A percentile compares a stretch with the other conserved stretches of the same genome.
Conservation (phyloP, 257 asterid species). For the Scutellaria galericulata region DNA sequence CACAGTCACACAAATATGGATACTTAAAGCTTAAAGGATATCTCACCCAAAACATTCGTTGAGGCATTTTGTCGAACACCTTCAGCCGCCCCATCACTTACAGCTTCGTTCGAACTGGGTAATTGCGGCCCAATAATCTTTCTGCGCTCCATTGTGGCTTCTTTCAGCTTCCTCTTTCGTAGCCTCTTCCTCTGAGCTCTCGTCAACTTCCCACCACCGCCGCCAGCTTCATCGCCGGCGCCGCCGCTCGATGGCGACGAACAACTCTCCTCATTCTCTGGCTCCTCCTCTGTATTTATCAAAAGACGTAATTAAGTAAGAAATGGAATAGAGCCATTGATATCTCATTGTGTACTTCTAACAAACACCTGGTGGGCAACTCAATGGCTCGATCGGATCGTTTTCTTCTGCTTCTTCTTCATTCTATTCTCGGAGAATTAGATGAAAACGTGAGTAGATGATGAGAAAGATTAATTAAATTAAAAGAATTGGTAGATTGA, state of each 20-base stretch:
- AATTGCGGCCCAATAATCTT: conserved; percentile 68
- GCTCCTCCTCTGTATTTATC: conserved; percentile 46
- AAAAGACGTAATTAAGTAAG: neutral
- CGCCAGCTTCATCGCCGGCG: conserved; percentile 9
- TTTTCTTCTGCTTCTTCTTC: conserved; percentile 35
- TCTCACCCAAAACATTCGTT: conserved; percentile 29
- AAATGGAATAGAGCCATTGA: neutral
- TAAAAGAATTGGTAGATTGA: neutral
- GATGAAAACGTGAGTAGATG: neutral
- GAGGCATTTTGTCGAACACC: conserved; percentile 60
- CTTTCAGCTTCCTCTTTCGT: conserved; percentile 71
- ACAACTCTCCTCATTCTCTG: neutral
- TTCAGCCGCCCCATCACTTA: conserved; percentile 30
- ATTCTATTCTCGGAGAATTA: conserved; percentile 28
- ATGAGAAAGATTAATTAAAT: neutral
- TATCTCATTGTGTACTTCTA: neutral
- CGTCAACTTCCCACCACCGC: conserved; percentile 45
- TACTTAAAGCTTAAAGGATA: neutral
- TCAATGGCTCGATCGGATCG: conserved; percentile 30
- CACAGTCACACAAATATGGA: neutral
- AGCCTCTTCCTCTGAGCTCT: conserved; percentile 85
- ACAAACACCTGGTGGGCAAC: conserved; percentile 54
- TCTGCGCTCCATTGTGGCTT: conserved; percentile 51
- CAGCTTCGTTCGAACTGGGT: conserved; percentile 33
- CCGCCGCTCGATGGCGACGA: conserved; percentile 40